Evolutionary conservation across 192 early-diverging fungal genomes (phyloP), one percentile per base, ranked within the genome.

Genomic region (Entomortierella chlamydospora): DNA sequence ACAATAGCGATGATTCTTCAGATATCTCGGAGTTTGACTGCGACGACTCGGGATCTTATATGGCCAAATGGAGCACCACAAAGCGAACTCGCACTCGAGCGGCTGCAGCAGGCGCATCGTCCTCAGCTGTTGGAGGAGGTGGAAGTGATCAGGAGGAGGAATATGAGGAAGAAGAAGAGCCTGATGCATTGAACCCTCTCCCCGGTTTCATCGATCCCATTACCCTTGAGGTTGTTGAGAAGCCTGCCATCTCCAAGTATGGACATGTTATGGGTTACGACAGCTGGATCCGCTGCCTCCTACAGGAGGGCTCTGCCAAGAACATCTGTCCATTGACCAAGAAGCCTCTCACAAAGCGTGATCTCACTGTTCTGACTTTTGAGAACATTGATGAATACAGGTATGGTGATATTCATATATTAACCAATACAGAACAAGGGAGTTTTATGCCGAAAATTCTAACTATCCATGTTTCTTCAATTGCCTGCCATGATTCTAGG

Each of bases 281-380:
- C 61, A 93, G 88, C 73, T 95, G 94, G 94, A 91, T 95, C 37
- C 91, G 95, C 39, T 96, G 95, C 65, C 81, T 98, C 58, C 90
- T 91, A 56, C 89, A 91, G 49, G 92, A 91, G 68, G 92, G 90
- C 37, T 86, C 89, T 50, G 91, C 92, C 69, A 88, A 91, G 63
- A 98, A 97, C 80, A 93, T 94, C 34, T 98, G 96, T 41, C 96
- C 96, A 39, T 85, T 98, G 72, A 96, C 96, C 37, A 98, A 98
- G 87, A 96, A 95, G 76, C 91, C 94, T 33, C 78, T 97, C 58
- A 91, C 95, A 50, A 96, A 97, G 83, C 91, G 96, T 64, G 96
- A 98, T 67, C 83, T 98, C 33, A 93, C 92, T 5, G 77, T 93
- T 47, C 79, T 93, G 26, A 93, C 92, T 4, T 86, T 84, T 74